Conservation (phyloP, 305 asterid species). For the Fraxinus sp. region DNA sequence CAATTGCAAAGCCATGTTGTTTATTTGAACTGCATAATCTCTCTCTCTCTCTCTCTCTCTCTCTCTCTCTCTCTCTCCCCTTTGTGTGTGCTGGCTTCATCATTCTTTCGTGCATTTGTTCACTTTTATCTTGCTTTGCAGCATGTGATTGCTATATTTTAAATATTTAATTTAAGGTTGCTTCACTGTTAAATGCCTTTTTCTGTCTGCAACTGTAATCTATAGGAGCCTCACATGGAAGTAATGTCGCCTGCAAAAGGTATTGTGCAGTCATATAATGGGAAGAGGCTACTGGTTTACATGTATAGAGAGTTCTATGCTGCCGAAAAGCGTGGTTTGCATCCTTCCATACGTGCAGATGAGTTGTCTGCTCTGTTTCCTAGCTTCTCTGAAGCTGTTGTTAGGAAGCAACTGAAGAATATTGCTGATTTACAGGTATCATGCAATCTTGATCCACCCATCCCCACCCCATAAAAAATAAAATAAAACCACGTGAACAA, state of each 20-base stretch:
- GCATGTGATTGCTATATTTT: conserved; percentile 5
- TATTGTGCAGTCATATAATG: conserved; percentile 65
- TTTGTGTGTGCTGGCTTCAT: background rate
- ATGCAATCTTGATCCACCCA: background rate
- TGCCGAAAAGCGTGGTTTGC: conserved; percentile 74
- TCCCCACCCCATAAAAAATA: background rate
- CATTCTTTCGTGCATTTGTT: background rate
- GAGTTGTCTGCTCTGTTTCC: conserved; percentile 85
- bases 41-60: background rate
- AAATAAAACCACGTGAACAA: background rate
- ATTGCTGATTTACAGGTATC: conserved; percentile 90
- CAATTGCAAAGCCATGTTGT: background rate
- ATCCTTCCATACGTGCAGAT: conserved; percentile 75
- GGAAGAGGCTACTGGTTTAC: conserved; percentile 86
- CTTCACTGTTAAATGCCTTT: conserved; percentile 7
- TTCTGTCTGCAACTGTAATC: conserved; percentile 29
- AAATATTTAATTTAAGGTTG: background rate
- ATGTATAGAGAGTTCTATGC: conserved; percentile 88
- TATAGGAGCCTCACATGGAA: conserved; percentile 96
- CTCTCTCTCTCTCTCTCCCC: background rate
- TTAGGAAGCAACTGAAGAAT: conserved; percentile 81
- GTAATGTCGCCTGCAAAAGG: conserved; percentile 93
- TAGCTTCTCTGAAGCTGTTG: conserved; percentile 70
- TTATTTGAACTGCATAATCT: background rate
- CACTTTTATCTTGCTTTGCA: background rate